A percentile compares a stretch with the other conserved stretches of the same genome.
phyloP scores from a whole-genome alignment of 2,329 filamentous ascomycete species.

The Ophiostoma perfectum region DNA sequence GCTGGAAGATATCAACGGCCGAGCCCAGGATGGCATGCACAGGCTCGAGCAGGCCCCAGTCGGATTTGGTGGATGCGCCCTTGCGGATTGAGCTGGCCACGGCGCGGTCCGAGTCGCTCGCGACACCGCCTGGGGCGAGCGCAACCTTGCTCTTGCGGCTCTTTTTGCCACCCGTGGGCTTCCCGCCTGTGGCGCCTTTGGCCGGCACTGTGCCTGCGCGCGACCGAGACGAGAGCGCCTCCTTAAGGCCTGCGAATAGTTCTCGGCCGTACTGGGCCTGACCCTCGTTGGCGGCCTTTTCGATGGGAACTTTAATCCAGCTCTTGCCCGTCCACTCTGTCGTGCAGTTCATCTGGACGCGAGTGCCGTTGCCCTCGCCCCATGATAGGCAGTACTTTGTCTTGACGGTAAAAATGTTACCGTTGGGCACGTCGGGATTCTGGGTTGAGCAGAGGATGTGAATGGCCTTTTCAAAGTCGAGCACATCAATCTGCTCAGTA shows the following conservation, averaged over 20 bases:
- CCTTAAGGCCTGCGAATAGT: conserved; percentile 67
- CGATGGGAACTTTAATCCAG: conserved; percentile 94
- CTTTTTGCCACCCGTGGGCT: conserved; percentile 13
- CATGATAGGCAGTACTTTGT: conserved; percentile 93
- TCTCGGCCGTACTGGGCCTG: conserved; percentile 79
- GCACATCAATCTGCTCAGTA: conserved; percentile 72
- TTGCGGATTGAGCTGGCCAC: conserved; percentile 33
- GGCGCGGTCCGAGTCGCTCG: conserved; percentile 32
- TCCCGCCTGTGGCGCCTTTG: conserved; percentile 31
- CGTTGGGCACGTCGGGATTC: conserved; percentile 91
- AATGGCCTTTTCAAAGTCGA: conserved; percentile 83
- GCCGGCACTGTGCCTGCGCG: conserved; percentile 42
- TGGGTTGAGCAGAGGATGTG: conserved; percentile 78
- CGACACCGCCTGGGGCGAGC: conserved; percentile 37
- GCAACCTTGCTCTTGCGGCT: conserved; percentile 48
- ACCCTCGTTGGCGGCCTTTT: conserved; percentile 89
- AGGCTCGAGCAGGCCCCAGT: conserved; percentile 81
- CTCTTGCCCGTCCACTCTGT: conserved; percentile 98
- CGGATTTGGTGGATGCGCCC: conserved; percentile 38
- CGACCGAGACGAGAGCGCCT: conserved; percentile 62
- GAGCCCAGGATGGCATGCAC: conserved; percentile 65
- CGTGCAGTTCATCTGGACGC: conserved; percentile 78
- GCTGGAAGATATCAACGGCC: conserved; percentile 61
- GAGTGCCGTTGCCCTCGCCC: conserved; percentile 79
- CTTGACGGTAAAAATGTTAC: conserved; percentile 85